Base-by-base conservation (phyloP, 2,329 filamentous ascomycete genomes). In the Epichloe scottii region DNA sequence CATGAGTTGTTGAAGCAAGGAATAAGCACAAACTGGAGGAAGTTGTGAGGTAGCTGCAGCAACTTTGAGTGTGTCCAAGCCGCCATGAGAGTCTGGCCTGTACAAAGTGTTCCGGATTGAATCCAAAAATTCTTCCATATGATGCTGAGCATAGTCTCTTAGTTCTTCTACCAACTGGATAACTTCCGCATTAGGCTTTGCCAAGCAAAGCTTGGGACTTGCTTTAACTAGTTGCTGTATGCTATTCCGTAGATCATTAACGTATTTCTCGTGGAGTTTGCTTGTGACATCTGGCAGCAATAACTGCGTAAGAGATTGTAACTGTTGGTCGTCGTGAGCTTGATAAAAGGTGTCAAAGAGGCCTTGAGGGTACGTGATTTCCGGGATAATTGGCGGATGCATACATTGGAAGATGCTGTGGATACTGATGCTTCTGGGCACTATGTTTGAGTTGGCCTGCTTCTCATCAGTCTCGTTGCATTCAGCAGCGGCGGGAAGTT, bases 1-100 rank as follows among this genome's bases (percentile, higher is more conserved):
- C n/a, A 8, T n/a, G 35, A 38, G 11, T 12, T 17, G 14, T 34
- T 1, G 49, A 48, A 5, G 46, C 21, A 0, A 69, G 17, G 2
- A 77, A 58, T 1, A 38, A 38, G n/a, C 12, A 39, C 17, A 39
- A 12, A 12, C 3, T n/a, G 7, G 33, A 19, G 5, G 45, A 47
- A 35, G 15, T n/a, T 47, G n/a, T 47, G 45, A 14, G 23, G 33
- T 23, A 37, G 26, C 19, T 38, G n/a, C 17, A 11, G 21, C 45
- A n/a, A 23, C 19, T 17, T 19, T 14, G 12, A n/a, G 37, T n/a
- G 1, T 6, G 37, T 38, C n/a, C 7, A 38, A 38, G 14, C 7
- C 7, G 12, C 37, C 37, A 15, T 14, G 5, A 38, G 37, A 38
- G 5, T 14, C n/a, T n/a, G 14, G 37, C 2, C 6, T 38, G n/a